phyloP scores from a whole-genome alignment of 2,329 filamentous ascomycete species.

The Colletotrichum tabaci region DNA sequence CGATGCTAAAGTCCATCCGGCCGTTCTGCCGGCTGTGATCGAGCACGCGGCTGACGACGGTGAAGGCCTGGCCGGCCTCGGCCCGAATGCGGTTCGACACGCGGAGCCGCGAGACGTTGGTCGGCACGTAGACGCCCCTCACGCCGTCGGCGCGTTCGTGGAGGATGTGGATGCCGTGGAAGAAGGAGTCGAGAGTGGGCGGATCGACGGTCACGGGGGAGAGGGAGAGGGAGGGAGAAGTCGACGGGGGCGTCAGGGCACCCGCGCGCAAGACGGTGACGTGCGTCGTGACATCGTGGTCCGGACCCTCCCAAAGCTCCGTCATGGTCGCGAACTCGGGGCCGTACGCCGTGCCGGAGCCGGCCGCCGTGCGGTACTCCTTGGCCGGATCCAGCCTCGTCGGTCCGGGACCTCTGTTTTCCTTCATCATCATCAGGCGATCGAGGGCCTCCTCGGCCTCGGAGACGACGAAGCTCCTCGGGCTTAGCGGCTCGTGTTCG shows the following conservation, averaged over 20 bases:
- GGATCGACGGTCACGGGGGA: constrained; percentile 48
- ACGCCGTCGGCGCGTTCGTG: constrained; percentile 14
- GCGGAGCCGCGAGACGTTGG: constrained; percentile 49
- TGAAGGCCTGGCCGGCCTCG: constrained; percentile 42
- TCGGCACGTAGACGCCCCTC: constrained; percentile 46
- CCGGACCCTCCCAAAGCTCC: constrained; percentile 43
- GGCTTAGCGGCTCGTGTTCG: not conserved
- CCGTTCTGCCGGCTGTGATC: constrained; percentile 47
- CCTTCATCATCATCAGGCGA: not conserved
- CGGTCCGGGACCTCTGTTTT: not conserved
- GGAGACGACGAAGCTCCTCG: constrained; percentile 1
- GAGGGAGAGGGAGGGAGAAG: constrained; percentile 31
- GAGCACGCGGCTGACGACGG: constrained; percentile 46
- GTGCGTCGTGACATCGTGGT: constrained; percentile 44
- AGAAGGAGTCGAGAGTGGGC: constrained; percentile 48
- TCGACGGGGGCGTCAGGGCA: constrained; percentile 14
- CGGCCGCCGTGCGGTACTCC: constrained; percentile 11
- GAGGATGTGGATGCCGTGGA: constrained; percentile 44
- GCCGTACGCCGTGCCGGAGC: constrained; percentile 45
- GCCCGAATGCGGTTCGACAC: constrained; percentile 49
- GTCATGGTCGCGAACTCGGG: constrained; percentile 46
- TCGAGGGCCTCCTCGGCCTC: not conserved
- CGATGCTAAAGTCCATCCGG: constrained; percentile 46
- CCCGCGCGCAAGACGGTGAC: constrained; percentile 45
- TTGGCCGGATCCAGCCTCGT: not conserved